Evolutionary conservation across 495 filamentous ascomycete genomes (phyloP), one percentile per base, ranked within the genome.

Genomic region (Hyaloscypha finlandica): DNA sequence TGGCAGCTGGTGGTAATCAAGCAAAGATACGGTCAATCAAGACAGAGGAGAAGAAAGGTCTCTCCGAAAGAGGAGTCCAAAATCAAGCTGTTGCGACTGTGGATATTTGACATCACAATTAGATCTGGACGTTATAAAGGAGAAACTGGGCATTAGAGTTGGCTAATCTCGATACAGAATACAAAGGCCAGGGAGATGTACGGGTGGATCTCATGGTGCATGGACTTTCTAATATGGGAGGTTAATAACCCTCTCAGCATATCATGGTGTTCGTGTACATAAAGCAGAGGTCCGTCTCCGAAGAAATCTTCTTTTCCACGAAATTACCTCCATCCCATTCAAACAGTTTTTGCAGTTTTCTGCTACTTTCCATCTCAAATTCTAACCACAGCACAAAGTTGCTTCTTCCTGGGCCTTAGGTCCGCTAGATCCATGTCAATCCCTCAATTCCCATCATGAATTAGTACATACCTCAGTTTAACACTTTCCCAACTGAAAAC

Each of bases 401-500:
- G 59, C 55, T 30, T 70, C 70, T 56, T 68, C 64, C 39, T 65
- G 42, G 16, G 52, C 12, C 8, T 2, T 25, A 25, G 25, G 25
- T 25, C 35, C 48, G 53, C 68, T 63, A 60, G 3, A 30, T 53
- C 11, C 20, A 68, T 39, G 30, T 65, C 48, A 61, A 56, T 6
- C 31, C n/a, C n/a, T 56, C 42, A 12, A 25, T 2, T 8, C n/a
- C 33, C 14, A 16, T n/a, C 48, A 22, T 22, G 48, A 8, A 25
- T 22, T 11, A 58, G 14, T 56, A 65, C 35, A 58, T 70, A 67
- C 64, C 39, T 45, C n/a, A 57, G 1, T 35, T 54, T 65, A 45
- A 71, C 58, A 8, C 71, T 69, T 62, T 87, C 84, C 86, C 86
- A 89, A 31, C 78, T 79, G 70, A 88, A 90, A 22, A 84, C 69